A percentile compares a stretch with the other conserved stretches of the same genome.
phyloP scores from a whole-genome alignment of 495 filamentous ascomycete species.

The Parathielavia hyrcaniae region DNA sequence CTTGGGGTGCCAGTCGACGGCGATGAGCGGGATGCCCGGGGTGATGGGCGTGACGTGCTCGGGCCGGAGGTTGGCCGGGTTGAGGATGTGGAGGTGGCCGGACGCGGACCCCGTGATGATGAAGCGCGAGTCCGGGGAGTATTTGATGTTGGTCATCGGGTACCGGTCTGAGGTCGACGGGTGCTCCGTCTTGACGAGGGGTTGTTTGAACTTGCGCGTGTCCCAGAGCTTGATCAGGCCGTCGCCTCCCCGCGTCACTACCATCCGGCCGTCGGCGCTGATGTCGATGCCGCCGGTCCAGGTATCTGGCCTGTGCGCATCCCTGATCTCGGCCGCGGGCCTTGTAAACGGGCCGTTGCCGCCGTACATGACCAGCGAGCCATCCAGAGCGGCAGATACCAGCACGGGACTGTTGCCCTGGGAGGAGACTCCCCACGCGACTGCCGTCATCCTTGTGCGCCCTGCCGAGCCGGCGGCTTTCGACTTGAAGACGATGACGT shows the following conservation, averaged over 20 bases:
- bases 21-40: slow-evolving; percentile 70
- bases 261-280: slow-evolving; percentile 80
- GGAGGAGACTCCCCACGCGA: slow-evolving; percentile 74
- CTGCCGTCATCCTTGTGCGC: slow-evolving; percentile 85
- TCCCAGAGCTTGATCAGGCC: slow-evolving; percentile 86
- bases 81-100: slow-evolving; percentile 87
- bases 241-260: slow-evolving; percentile 85
- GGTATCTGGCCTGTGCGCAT: slow-evolving; percentile 75
- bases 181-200: slow-evolving; percentile 71
- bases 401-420: slow-evolving; percentile 76
- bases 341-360: slow-evolving; percentile 83
- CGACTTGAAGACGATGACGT: slow-evolving; percentile 93
- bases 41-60: slow-evolving; percentile 83
- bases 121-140: slow-evolving; percentile 72
- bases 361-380: slow-evolving; percentile 84
- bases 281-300: slow-evolving; percentile 95
- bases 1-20: slow-evolving; percentile 84
- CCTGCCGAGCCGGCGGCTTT: slow-evolving; percentile 77
- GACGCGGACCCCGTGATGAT: slow-evolving; percentile 84
- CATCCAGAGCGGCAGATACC: slow-evolving; percentile 81
- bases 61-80: slow-evolving; percentile 77
- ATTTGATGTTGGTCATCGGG: slow-evolving; percentile 77
- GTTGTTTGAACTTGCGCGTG: slow-evolving; percentile 88
- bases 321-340: slow-evolving; percentile 76
- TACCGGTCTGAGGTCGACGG: slow-evolving; percentile 77